Evolutionary conservation across 306 rosid species (phyloP), one percentile per base, ranked within the genome.

Genomic region (Heteromeles arbutifolia): DNA sequence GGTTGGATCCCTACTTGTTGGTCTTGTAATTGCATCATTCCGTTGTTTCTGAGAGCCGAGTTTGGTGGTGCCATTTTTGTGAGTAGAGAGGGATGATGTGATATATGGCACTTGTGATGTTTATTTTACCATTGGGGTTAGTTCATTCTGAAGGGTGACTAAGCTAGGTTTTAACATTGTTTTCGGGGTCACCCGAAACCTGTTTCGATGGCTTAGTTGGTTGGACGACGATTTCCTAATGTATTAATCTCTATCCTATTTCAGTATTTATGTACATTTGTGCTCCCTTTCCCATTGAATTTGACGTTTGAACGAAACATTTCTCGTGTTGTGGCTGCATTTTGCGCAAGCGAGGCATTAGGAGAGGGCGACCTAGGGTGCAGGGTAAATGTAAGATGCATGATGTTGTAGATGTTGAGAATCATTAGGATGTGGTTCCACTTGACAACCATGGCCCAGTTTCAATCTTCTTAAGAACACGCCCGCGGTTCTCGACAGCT

Each of bases 1-100:
- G 1, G 72, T 80, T 25, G 81, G 85, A 68, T 72, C 84, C 19
- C 65, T 87, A 1, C 45, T 80, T 58, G 70, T 72, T 31, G 84
- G 81, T 44, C 72, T 78, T 31, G 53, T 45, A 4, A 79, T 65
- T 34, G 80, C 84, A 11, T 77, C 81, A 37, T 73, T 80, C 22
- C 71, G 82, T 45, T 73, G 54, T 41, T 37, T 87, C 58, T 84
- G 78, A 87, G 79, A 50, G 58, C 54, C 11, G 21, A 17, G 21
- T 76, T 48, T 50, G 54, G 74, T 45, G 54, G n/a, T 15, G 77
- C 50, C 80, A 63, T 70, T 78, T 80, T 67, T 44, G 78, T 58
- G 74, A 45, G 78, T 21, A 34, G 43, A 44, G 62, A 43, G 74
- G 67, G 32, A 69, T 54, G 73, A 69, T 44, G 48, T 45, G 50